Percentiles rank a stretch among this genome's conserved stretches.
phyloP scores from a whole-genome alignment of 1,284 basidiomycete species.

The Cutaneotrichosporon sp. region DNA sequence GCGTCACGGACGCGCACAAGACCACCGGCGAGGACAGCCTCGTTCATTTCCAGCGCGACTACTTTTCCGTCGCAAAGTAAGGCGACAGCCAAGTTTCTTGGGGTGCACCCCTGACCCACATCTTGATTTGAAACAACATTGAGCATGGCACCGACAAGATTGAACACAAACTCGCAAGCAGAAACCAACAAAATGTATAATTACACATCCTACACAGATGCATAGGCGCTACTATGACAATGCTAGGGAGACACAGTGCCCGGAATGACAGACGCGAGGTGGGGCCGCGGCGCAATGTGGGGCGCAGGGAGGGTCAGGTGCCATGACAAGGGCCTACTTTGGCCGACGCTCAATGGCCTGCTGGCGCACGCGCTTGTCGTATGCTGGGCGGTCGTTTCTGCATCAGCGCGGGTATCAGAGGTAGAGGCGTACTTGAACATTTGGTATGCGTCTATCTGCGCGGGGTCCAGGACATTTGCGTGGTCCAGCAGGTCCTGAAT shows the following conservation, averaged over 20 bases:
- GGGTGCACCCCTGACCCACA: too few species aligned
- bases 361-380: conserved; percentile 73
- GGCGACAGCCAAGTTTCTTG: too few species aligned
- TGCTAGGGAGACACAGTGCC: background rate
- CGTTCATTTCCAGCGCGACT: conserved; percentile 35
- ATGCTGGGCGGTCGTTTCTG: conserved; percentile 36
- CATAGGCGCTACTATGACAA: too few species aligned
- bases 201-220: conserved; percentile 1
- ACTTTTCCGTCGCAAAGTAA: conserved; percentile 10
- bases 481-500: conserved; percentile 92
- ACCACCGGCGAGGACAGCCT: conserved; percentile 22
- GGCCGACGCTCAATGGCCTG: conserved; percentile 72
- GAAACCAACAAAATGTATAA: conserved; percentile 1
- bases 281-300: too few species aligned
- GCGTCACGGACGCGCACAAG: conserved; percentile 26
- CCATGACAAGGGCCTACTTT: conserved; percentile 60
- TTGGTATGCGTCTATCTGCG: conserved; percentile 93
- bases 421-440: conserved; percentile 78
- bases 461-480: conserved; percentile 90
- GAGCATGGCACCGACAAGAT: too few species aligned
- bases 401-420: too few species aligned
- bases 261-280: background rate
- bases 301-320: too few species aligned
- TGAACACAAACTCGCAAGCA: background rate
- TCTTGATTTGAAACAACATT: too few species aligned